phyloP scores from a whole-genome alignment of 352 stramenopile species.

The Pythium periplocum region DNA sequence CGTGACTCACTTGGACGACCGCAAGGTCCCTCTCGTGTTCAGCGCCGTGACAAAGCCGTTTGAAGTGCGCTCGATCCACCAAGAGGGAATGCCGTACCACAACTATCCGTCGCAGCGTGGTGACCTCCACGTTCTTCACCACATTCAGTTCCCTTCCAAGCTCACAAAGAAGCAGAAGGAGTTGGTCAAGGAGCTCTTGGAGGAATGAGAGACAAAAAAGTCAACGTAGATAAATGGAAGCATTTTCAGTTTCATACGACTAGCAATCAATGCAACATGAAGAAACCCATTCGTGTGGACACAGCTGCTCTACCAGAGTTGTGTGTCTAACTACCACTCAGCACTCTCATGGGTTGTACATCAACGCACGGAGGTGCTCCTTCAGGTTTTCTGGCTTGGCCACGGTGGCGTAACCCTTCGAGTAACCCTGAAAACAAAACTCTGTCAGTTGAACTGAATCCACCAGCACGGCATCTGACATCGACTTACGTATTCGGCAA shows the following conservation, averaged over 20 bases:
- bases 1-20: conserved; percentile 92
- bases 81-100: conserved; percentile 96
- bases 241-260: too few species aligned
- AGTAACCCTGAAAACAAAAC: conserved; percentile 35
- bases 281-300: too few species aligned
- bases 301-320: too few species aligned
- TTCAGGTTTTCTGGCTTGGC: conserved; percentile 46
- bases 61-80: conserved; percentile 86
- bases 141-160: conserved; percentile 91
- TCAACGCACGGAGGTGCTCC: conserved; percentile 45
- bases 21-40: conserved; percentile 83
- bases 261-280: too few species aligned
- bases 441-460: conserved; percentile 5
- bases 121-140: conserved; percentile 94
- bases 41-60: conserved; percentile 90
- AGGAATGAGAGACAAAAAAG: too few species aligned
- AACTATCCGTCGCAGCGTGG: conserved; percentile 85
- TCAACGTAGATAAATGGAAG: too few species aligned
- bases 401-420: conserved; percentile 50
- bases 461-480: conserved; percentile 1
- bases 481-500: conserved; percentile 73
- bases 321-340: too few species aligned
- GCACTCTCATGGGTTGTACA: conserved; percentile 67
- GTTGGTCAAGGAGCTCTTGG: conserved; percentile 37
- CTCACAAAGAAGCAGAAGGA: conserved; percentile 88